Evolutionary conservation across 805 yeast genomes (phyloP).

Genomic region (Nakazawaea ishiwadae): DNA sequence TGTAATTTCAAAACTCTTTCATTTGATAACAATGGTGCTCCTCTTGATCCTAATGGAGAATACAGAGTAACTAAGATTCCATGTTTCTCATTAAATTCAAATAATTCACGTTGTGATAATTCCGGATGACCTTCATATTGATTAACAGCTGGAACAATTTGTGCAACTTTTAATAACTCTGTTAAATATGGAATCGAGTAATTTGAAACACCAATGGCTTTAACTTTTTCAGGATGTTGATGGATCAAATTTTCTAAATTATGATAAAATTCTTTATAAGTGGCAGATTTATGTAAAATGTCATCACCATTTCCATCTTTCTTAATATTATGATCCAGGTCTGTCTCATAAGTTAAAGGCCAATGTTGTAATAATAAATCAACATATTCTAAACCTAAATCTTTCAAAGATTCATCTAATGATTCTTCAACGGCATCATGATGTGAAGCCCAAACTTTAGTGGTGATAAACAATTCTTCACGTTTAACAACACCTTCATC

Average conservation of each 20-base stretch:
- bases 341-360: constrained; percentile 34
- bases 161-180: constrained; percentile 66
- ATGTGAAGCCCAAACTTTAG: constrained; percentile 46
- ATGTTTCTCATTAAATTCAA: constrained; percentile 52
- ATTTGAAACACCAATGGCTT: constrained; percentile 81
- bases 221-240: constrained; percentile 52
- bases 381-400: constrained; percentile 34
- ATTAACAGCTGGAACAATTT: constrained; percentile 70
- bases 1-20: constrained; percentile 36
- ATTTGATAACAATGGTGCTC: constrained; percentile 22
- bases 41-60: constrained; percentile 72
- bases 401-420: constrained; percentile 30
- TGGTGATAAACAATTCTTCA: constrained; percentile 62
- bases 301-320: background rate
- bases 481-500: constrained; percentile 41
- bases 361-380: constrained; percentile 44
- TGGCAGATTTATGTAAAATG: background rate
- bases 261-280: constrained; percentile 58
- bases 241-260: constrained; percentile 68
- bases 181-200: constrained; percentile 63
- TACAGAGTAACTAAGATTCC: constrained; percentile 71
- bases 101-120: constrained; percentile 65
- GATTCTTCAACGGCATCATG: constrained; percentile 29
- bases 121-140: constrained; percentile 94
- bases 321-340: constrained; percentile 1